Percentiles rank a stretch among this genome's conserved stretches.
phyloP scores from a whole-genome alignment of 305 asterid genomes.

The Stenogyne calaminthoides region DNA sequence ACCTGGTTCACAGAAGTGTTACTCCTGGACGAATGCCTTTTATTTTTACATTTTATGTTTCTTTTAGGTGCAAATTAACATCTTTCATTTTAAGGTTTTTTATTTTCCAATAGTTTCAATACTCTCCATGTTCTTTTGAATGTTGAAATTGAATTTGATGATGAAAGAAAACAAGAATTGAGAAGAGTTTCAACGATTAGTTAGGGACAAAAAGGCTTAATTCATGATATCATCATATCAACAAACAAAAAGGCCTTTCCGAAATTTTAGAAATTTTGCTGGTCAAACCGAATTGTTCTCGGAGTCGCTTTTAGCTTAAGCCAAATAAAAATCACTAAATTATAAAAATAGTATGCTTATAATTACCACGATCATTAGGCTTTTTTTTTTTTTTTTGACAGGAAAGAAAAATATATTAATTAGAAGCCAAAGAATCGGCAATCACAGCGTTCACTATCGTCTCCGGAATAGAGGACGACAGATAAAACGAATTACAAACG shows the following conservation, averaged over 20 bases:
- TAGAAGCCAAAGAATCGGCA: too few relatives aligned
- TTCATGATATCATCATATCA: constrained; percentile 23
- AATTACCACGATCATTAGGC: constrained; percentile 7
- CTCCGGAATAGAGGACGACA: too few relatives aligned
- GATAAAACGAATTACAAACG: too few relatives aligned
- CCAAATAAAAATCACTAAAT: neutral
- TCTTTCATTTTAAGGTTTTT: neutral
- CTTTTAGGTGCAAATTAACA: neutral
- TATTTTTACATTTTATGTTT: neutral
- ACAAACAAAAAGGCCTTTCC: constrained; percentile 34
- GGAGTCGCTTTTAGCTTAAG: constrained; percentile 32
- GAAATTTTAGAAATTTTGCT: constrained; percentile 37
- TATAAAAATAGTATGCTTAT: neutral
- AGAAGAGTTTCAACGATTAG: constrained; percentile 21
- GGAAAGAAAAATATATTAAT: too few relatives aligned
- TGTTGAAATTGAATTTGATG: constrained; percentile 16
- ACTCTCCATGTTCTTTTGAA: neutral
- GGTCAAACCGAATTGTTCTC: constrained; percentile 39
- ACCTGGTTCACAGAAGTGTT: too few relatives aligned
- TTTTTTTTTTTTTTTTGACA: too few relatives aligned
- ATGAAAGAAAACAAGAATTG: neutral
- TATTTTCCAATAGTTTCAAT: neutral
- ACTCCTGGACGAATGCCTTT: too few relatives aligned
- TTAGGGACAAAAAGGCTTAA: constrained; percentile 40
- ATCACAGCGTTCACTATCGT: too few relatives aligned